A percentile compares a stretch with the other conserved stretches of the same genome.
phyloP scores from a whole-genome alignment of 2,329 filamentous ascomycete species.

The Calonectria pseudoturangicola region DNA sequence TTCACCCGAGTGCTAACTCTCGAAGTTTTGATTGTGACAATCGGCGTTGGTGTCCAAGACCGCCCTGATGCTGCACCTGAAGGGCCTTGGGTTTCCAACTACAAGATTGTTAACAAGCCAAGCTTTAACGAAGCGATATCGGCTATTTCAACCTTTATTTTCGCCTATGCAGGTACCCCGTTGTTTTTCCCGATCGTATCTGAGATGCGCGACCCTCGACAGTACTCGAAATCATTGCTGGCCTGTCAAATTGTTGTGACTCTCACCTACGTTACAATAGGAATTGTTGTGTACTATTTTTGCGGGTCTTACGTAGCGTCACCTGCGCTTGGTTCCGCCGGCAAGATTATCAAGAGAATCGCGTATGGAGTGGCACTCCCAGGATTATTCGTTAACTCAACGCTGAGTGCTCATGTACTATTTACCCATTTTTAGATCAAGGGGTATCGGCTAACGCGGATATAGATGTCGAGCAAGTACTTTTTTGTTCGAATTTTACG shows the following conservation, averaged over 20 bases:
- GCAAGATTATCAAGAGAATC: slow-evolving; percentile 64
- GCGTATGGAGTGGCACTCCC: slow-evolving; percentile 63
- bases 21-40: slow-evolving; percentile 48
- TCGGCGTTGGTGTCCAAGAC: slow-evolving; percentile 49
- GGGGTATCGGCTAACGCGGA: not conserved
- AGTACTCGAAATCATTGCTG: slow-evolving; percentile 54
- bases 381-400: slow-evolving; percentile 54
- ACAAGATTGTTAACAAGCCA: slow-evolving; percentile 56
- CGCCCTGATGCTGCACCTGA: slow-evolving; percentile 44
- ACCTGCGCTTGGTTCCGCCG: slow-evolving; percentile 68
- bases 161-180: slow-evolving; percentile 61
- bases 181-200: slow-evolving; percentile 58
- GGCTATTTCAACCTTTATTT: slow-evolving; percentile 59
- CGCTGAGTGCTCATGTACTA: slow-evolving; percentile 50
- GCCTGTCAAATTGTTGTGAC: slow-evolving; percentile 55
- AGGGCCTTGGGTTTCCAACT: slow-evolving; percentile 56
- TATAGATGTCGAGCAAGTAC: slow-evolving; percentile 24
- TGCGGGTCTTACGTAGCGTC: slow-evolving; percentile 68
- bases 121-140: slow-evolving; percentile 58
- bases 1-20: not conserved
- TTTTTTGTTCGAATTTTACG: slow-evolving; percentile 29
- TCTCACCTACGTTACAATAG: slow-evolving; percentile 58
- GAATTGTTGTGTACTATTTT: slow-evolving; percentile 65
- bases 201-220: slow-evolving; percentile 57
- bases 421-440: not conserved